phyloP scores from a whole-genome alignment of 2,329 filamentous ascomycete species.

The Penicillium palitans region DNA sequence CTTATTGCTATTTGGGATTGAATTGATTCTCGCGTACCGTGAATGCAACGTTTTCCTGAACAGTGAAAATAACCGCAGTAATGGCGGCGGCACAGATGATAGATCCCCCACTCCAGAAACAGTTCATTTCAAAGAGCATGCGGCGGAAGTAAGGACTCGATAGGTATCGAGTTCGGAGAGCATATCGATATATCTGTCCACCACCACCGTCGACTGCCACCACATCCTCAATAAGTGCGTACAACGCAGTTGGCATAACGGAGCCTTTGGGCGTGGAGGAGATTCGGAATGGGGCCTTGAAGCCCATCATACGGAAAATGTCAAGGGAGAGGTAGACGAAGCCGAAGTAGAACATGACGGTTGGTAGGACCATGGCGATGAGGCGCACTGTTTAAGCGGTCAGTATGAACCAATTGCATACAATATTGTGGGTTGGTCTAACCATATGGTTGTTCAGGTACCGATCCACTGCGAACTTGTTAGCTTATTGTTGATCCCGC shows the following conservation, averaged over 20 bases:
- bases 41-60: conserved; percentile 51
- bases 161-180: conserved; percentile 53
- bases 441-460: conserved; percentile 44
- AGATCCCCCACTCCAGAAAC: conserved; percentile 58
- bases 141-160: conserved; percentile 56
- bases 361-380: conserved; percentile 47
- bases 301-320: conserved; percentile 43
- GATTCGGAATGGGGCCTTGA: conserved; percentile 60
- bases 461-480: conserved; percentile 39
- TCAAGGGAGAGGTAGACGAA: conserved; percentile 44
- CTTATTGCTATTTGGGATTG: not conserved
- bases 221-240: conserved; percentile 67
- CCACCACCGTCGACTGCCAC: conserved; percentile 66
- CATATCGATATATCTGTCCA: conserved; percentile 54
- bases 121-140: conserved; percentile 57
- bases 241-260: conserved; percentile 59
- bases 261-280: conserved; percentile 63
- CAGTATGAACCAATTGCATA: not conserved
- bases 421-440: conserved; percentile 13
- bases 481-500: conserved; percentile 9
- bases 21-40: conserved; percentile 34
- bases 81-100: conserved; percentile 50
- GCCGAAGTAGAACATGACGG: conserved; percentile 50
- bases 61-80: conserved; percentile 52
- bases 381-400: conserved; percentile 38